Evolutionary conservation across 73 alveolate genomes (phyloP).

Genomic region (Durusdinium trenchii): DNA sequence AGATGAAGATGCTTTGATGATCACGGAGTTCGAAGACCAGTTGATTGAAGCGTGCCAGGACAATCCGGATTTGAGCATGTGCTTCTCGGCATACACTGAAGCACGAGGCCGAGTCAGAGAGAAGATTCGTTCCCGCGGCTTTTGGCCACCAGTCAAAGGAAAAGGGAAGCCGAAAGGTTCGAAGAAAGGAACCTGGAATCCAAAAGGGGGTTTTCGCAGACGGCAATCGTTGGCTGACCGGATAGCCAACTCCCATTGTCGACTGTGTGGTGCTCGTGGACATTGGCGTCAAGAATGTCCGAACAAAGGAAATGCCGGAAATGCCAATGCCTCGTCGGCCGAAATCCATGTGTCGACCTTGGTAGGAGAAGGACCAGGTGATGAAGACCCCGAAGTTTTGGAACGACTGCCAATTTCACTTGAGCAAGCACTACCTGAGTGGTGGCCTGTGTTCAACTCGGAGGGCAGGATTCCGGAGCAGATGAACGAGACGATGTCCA

Average conservation of each 20-base stretch:
- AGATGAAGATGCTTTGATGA: not conserved
- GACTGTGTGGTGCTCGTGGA: not conserved
- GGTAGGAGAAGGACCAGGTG: too few species aligned
- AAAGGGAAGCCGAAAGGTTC: not conserved
- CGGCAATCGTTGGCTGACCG: not conserved
- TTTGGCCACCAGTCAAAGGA: not conserved
- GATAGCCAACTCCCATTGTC: not conserved
- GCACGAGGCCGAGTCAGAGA: not conserved
- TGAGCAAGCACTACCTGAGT: too few species aligned
- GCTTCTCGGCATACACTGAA: not conserved
- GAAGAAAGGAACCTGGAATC: not conserved
- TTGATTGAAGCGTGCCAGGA: not conserved
- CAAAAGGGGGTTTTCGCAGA: not conserved
- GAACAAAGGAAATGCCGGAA: too few species aligned
- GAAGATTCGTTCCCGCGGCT: not conserved
- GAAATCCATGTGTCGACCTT: not conserved
- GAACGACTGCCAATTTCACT: not conserved
- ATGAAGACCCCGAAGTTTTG: not conserved
- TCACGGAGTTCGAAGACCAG: conserved; percentile 1
- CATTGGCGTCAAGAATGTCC: conserved; percentile 5
- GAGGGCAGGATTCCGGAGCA: too few species aligned
- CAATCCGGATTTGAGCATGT: not conserved
- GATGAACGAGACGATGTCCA: too few species aligned
- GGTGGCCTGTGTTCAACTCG: too few species aligned
- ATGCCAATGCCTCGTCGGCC: not conserved